Evolutionary conservation across 352 stramenopile genomes (phyloP).

Genomic region (Pythium pyrilobum): DNA sequence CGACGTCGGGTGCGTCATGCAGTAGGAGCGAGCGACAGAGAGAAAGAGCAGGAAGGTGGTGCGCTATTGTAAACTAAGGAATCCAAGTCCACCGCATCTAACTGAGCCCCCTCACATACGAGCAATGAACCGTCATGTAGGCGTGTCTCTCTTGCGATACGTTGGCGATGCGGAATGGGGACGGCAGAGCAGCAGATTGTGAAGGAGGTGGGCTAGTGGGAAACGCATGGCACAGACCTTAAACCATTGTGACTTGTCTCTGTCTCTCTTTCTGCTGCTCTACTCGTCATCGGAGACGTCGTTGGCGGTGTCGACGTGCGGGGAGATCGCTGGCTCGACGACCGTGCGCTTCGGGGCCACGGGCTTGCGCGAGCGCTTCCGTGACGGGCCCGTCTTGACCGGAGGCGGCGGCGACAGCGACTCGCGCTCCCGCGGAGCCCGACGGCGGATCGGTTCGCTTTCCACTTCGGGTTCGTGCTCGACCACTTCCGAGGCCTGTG

Average conservation of each 20-base stretch:
- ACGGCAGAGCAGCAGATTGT: too few species aligned
- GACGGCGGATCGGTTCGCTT: neutral
- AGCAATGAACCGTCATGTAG: too few species aligned
- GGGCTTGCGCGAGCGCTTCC: conserved; percentile 19
- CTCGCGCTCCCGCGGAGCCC: neutral
- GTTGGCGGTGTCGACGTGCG: neutral
- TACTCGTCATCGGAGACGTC: conserved; percentile 7
- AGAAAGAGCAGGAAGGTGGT: neutral
- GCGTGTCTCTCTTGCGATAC: too few species aligned
- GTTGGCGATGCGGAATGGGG: too few species aligned
- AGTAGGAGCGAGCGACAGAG: conserved; percentile 10
- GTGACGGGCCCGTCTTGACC: neutral
- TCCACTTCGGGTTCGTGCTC: neutral
- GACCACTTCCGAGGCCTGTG: neutral
- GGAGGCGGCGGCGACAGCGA: conserved; percentile 3
- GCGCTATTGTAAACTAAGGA: conserved; percentile 11
- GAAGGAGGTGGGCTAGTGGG: too few species aligned
- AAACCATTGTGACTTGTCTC: neutral
- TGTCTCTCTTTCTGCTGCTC: neutral
- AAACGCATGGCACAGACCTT: too few species aligned
- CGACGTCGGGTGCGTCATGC: conserved; percentile 18
- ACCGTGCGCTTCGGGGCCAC: conserved; percentile 10
- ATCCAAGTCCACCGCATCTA: neutral
- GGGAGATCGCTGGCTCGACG: neutral
- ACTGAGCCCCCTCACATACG: neutral